Evolutionary conservation across 805 yeast genomes (phyloP).

Genomic region (Yamadazyma sp.): DNA sequence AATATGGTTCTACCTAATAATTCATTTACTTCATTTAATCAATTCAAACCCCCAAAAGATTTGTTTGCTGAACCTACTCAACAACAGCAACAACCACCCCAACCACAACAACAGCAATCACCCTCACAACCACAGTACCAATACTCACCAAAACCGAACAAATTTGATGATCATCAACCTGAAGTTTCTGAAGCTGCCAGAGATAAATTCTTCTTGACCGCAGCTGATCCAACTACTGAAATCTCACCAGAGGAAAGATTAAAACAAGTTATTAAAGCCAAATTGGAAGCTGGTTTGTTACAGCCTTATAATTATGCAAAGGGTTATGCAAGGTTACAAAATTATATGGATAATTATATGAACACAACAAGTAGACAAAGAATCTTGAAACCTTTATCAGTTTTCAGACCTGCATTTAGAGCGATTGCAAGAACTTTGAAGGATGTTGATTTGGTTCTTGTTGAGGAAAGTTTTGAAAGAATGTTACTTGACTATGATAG

Average conservation of each 20-base stretch:
- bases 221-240: conserved; percentile 95
- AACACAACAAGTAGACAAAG: conserved; percentile 77
- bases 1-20: too few species aligned
- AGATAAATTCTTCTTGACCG: conserved; percentile 90
- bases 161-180: conserved; percentile 28
- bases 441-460: conserved; percentile 86
- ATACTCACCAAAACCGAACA: conserved; percentile 3
- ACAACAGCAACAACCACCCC: conserved; percentile 9
- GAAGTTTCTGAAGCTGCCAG: conserved; percentile 72
- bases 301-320: conserved; percentile 92
- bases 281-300: conserved; percentile 85
- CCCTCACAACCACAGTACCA: conserved; percentile 4
- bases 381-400: conserved; percentile 77
- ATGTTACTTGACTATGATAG: conserved; percentile 91
- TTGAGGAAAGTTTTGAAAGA: conserved; percentile 91
- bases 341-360: conserved; percentile 93
- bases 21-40: conserved; percentile 11
- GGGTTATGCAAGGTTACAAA: conserved; percentile 86
- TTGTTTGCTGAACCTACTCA: conserved; percentile 11
- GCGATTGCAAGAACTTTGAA: conserved; percentile 88
- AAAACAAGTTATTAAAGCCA: conserved; percentile 91
- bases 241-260: conserved; percentile 90
- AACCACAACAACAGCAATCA: conserved; percentile 7
- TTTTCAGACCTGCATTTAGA: conserved; percentile 88
- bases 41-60: conserved; percentile 3